Conservation (phyloP, 176 grass and related monocot species). For the Carex littledalei region DNA sequence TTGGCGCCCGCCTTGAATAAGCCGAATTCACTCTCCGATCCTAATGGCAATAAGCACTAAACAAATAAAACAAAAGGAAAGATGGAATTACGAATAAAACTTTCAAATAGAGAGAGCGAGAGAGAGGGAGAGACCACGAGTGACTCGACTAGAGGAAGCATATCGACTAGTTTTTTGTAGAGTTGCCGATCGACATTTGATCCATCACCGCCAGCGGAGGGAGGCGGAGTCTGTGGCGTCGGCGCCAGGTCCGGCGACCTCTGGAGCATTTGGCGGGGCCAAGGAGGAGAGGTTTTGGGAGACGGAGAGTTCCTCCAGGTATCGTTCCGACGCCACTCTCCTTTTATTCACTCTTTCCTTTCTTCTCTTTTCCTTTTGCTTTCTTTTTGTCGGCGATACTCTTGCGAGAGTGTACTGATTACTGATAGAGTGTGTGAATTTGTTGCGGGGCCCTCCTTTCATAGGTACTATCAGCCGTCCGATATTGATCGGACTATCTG, state of each 20-base stretch:
- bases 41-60: constrained; percentile 26
- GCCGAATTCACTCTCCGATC: constrained; percentile 71
- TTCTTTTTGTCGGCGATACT: neutral
- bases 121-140: constrained; percentile 53
- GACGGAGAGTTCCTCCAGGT: neutral
- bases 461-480: neutral
- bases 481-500: neutral
- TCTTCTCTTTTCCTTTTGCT: neutral
- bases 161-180: constrained; percentile 91
- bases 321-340: neutral
- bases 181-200: constrained; percentile 85
- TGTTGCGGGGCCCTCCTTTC: neutral
- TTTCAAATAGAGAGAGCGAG: neutral
- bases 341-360: neutral
- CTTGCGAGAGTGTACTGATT: neutral
- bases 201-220: neutral
- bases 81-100: neutral
- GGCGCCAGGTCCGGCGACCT: constrained; percentile 6
- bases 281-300: neutral
- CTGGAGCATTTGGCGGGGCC: constrained; percentile 4
- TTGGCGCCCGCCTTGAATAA: constrained; percentile 60
- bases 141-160: constrained; percentile 96
- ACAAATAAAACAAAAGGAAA: neutral
- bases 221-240: constrained; percentile 5
- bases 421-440: neutral